Percentiles rank a stretch among this genome's conserved stretches.
Evolutionary conservation across 129 eudicot species (phyloP).

Genomic region (Arctium minus): DNA sequence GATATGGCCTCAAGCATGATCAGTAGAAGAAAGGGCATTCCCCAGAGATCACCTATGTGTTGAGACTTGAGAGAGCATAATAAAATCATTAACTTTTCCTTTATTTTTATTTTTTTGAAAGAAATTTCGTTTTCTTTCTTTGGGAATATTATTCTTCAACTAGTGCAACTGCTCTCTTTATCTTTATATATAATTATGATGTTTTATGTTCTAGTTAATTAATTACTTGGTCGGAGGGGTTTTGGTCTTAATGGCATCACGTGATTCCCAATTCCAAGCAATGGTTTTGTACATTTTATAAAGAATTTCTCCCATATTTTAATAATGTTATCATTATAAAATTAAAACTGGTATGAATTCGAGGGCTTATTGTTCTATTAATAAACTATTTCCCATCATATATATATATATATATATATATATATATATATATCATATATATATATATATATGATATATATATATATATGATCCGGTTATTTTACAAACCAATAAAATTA

Average conservation of each 20-base stretch:
- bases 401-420: neutral
- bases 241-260: constrained; percentile 92
- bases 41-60: constrained; percentile 97
- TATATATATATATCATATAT: no score
- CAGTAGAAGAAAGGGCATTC: constrained; percentile 92
- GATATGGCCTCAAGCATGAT: constrained; percentile 75
- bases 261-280: constrained; percentile 86
- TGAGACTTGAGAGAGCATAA: constrained; percentile 25
- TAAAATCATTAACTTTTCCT: neutral
- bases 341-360: constrained; percentile 24
- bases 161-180: constrained; percentile 20
- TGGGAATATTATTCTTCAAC: constrained; percentile 13
- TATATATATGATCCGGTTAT: no score
- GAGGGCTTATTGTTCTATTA: constrained; percentile 37
- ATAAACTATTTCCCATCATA: constrained; percentile 29
- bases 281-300: constrained; percentile 51
- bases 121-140: neutral
- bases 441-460: no score
- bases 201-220: constrained; percentile 36
- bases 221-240: constrained; percentile 81
- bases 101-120: neutral
- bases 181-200: constrained; percentile 15
- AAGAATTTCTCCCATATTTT: constrained; percentile 15
- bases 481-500: no score
- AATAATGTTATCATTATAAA: constrained; percentile 10